Conservation (phyloP, 2,329 filamentous ascomycete genomes). For the Penicillium brevicompactum region DNA sequence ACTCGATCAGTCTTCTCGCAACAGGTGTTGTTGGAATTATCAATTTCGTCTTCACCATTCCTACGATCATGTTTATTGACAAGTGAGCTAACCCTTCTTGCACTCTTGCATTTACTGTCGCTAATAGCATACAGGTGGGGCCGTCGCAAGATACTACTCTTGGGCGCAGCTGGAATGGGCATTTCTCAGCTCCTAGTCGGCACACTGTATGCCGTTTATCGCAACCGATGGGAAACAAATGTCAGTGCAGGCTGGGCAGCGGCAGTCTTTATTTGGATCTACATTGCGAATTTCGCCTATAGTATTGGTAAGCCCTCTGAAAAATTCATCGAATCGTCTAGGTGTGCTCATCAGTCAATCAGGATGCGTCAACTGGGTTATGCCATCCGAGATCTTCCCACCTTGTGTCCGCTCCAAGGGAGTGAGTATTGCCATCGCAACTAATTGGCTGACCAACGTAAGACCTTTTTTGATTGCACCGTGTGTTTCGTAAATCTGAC, state of each 20-base stretch:
- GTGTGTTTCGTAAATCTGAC: neutral
- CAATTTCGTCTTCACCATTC: constrained; percentile 33
- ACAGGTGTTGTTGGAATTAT: constrained; percentile 34
- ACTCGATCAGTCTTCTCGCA: constrained; percentile 28
- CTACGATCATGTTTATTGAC: constrained; percentile 34
- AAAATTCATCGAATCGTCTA: neutral
- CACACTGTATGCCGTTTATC: constrained; percentile 63
- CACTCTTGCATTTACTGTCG: neutral
- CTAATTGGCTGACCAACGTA: constrained; percentile 25
- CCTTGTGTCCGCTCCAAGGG: constrained; percentile 64
- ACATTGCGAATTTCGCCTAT: constrained; percentile 71
- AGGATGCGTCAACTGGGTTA: constrained; percentile 66
- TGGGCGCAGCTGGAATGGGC: constrained; percentile 67
- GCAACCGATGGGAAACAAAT: constrained; percentile 58
- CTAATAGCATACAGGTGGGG: constrained; percentile 18
- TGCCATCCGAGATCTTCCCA: constrained; percentile 72
- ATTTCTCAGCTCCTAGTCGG: constrained; percentile 70
- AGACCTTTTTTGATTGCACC: constrained; percentile 37
- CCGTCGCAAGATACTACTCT: constrained; percentile 30
- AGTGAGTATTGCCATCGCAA: constrained; percentile 18
- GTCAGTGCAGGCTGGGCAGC: constrained; percentile 67
- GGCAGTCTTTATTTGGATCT: constrained; percentile 61
- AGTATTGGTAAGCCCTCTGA: constrained; percentile 1
- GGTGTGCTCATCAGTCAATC: neutral
- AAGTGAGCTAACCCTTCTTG: neutral